Evolutionary conservation across 306 rosid genomes (phyloP).

Genomic region (Quercus berberidifolia): DNA sequence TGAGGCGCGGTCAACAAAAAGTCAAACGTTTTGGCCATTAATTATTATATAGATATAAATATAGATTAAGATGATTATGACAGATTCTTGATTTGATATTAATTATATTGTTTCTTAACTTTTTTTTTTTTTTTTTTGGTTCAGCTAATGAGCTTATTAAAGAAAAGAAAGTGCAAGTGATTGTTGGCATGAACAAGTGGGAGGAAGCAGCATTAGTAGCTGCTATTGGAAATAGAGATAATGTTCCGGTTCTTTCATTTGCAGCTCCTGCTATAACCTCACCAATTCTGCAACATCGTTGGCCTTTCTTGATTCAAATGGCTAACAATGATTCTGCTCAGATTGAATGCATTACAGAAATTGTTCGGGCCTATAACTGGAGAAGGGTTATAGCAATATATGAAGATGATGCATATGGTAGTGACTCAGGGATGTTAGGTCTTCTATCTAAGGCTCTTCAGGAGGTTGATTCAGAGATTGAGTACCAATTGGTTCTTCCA

Average conservation of each 20-base stretch:
- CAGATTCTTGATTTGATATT: too few relatives aligned
- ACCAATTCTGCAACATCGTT: constrained; percentile 2
- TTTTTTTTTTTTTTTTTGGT: not conserved
- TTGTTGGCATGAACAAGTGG: constrained; percentile 36
- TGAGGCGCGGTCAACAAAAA: too few relatives aligned
- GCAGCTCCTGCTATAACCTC: constrained; percentile 23
- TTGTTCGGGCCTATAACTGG: constrained; percentile 23
- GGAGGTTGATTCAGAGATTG: constrained; percentile 15
- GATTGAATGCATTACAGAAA: constrained; percentile 15
- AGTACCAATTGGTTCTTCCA: constrained; percentile 32
- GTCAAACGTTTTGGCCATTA: too few relatives aligned
- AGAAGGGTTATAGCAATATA: constrained; percentile 13
- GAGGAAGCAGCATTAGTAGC: constrained; percentile 26
- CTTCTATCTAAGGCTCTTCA: constrained; percentile 29
- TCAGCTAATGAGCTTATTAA: constrained; percentile 15
- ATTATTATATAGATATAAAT: too few relatives aligned
- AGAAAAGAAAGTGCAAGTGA: constrained; percentile 16
- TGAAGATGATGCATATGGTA: constrained; percentile 21
- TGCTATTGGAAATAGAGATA: not conserved
- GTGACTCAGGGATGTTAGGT: constrained; percentile 17
- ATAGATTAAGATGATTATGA: too few relatives aligned
- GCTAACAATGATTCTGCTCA: constrained; percentile 9
- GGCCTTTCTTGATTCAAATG: constrained; percentile 34
- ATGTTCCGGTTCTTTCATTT: constrained; percentile 28
- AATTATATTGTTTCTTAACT: too few relatives aligned